These are phyloP conservation scores for Tillandsia fasciculata DNA, from an alignment of 176 grass and related monocot species.

Conservation along the genomic window DNA sequence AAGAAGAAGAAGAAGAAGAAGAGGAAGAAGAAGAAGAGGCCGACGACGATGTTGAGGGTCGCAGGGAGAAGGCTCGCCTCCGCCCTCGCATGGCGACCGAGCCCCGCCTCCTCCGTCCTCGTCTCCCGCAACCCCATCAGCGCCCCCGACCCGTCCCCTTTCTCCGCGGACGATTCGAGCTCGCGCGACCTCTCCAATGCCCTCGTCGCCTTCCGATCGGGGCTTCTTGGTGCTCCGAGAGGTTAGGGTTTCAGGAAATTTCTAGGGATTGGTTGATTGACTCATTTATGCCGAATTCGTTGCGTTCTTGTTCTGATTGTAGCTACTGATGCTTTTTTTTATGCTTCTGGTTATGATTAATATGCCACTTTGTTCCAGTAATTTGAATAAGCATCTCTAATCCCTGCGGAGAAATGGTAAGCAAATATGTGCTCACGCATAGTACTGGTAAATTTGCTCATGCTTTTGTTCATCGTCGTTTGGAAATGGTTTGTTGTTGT, in stretches of 20 bases:
- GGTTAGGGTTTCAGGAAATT: background rate
- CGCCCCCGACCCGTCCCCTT: constrained; percentile 10
- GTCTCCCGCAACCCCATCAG: constrained; percentile 22
- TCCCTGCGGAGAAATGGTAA: too few species aligned
- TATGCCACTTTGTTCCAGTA: too few species aligned
- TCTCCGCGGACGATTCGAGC: constrained; percentile 1
- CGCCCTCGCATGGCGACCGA: constrained; percentile 12
- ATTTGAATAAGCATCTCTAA: too few species aligned
- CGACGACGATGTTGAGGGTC: constrained; percentile 38
- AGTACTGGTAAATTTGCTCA: too few species aligned
- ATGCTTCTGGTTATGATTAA: too few species aligned
- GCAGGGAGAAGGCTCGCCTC: constrained; percentile 33
- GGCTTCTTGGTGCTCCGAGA: constrained; percentile 12
- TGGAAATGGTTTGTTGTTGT: background rate
- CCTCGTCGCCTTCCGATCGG: constrained; percentile 3
- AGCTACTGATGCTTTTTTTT: too few species aligned
- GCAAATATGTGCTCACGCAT: too few species aligned
- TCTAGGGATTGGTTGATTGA: too few species aligned
- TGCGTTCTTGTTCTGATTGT: too few species aligned
- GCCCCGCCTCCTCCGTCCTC: constrained; percentile 14
- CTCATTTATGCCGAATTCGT: too few species aligned
- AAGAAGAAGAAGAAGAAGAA: background rate
- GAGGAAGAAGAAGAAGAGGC: background rate
- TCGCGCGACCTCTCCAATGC: background rate
- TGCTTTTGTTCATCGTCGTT: background rate